Percentiles rank a stretch among this genome's conserved stretches.
Conservation (phyloP, 176 grass and related monocot species). For the Chloris gayana region DNA sequence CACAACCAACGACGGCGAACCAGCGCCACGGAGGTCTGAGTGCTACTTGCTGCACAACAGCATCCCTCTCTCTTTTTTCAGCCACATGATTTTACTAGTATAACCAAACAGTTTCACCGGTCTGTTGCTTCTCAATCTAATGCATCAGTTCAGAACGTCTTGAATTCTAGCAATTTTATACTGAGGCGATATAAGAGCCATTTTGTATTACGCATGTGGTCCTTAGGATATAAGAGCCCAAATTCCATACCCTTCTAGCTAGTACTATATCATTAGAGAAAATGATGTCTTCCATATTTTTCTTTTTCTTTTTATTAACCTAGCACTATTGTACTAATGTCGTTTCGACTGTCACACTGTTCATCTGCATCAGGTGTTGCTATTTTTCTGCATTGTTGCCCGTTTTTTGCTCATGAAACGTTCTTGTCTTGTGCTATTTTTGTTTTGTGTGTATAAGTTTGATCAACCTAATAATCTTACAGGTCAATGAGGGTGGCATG, state of each 20-base stretch:
- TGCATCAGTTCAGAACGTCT: neutral
- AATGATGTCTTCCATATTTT: neutral
- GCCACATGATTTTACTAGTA: neutral
- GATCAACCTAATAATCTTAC: conserved; percentile 21
- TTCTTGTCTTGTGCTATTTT: neutral
- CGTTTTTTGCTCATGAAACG: neutral
- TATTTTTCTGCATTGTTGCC: neutral
- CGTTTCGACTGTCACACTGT: neutral
- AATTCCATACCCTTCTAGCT: neutral
- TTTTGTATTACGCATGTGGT: neutral
- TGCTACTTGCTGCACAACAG: neutral
- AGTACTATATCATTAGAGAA: neutral
- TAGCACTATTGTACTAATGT: neutral
- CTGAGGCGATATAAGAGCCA: neutral
- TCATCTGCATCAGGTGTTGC: neutral
- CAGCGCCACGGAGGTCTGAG: conserved; percentile 29
- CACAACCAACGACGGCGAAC: conserved; percentile 31
- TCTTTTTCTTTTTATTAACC: neutral
- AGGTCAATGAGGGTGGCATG: conserved; percentile 46
- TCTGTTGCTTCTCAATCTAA: neutral
- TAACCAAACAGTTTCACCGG: neutral
- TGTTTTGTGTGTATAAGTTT: conserved; percentile 2
- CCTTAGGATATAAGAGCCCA: neutral
- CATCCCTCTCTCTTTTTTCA: neutral
- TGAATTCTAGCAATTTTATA: neutral